Evolutionary conservation across 257 asterid genomes (phyloP).

Genomic region (Solanum infundibuliforme): DNA sequence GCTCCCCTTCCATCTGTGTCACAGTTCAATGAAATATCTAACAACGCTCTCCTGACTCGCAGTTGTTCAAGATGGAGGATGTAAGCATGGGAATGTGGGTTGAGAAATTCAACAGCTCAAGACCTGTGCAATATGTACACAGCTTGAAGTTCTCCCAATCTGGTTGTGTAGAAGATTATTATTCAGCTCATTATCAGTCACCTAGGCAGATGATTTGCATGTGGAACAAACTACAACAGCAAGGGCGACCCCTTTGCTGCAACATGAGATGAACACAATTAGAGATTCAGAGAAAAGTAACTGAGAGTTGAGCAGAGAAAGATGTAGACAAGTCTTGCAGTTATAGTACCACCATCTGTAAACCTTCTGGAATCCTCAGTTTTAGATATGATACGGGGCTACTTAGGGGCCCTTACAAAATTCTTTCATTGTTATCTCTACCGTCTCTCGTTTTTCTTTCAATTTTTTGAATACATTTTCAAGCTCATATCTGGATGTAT

Average conservation of each 20-base stretch:
- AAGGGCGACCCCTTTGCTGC: constrained; percentile 64
- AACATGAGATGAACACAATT: constrained; percentile 57
- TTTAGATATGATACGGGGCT: constrained; percentile 13
- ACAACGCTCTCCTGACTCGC: background rate
- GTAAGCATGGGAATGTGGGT: constrained; percentile 99
- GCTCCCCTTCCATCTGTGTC: background rate
- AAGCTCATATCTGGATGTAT: constrained; percentile 19
- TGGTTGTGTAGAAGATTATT: constrained; percentile 77
- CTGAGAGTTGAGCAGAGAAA: background rate
- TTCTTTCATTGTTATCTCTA: background rate
- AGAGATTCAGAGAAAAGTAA: background rate
- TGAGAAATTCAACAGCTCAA: constrained; percentile 51
- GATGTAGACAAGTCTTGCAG: constrained; percentile 34
- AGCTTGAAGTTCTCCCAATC: constrained; percentile 88
- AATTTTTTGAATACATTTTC: background rate
- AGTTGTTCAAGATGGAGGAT: constrained; percentile 95
- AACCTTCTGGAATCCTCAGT: constrained; percentile 9
- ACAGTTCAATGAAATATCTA: background rate
- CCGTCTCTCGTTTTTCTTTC: background rate
- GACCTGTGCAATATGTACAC: constrained; percentile 59
- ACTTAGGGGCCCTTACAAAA: background rate
- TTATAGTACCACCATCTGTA: constrained; percentile 21
- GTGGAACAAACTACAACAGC: constrained; percentile 60
- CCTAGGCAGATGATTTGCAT: constrained; percentile 88
- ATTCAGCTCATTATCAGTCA: constrained; percentile 84